Evolutionary conservation across 2,329 filamentous ascomycete genomes (phyloP), one percentile per base, ranked within the genome.

Genomic region (Hirsutella minnesotensis): DNA sequence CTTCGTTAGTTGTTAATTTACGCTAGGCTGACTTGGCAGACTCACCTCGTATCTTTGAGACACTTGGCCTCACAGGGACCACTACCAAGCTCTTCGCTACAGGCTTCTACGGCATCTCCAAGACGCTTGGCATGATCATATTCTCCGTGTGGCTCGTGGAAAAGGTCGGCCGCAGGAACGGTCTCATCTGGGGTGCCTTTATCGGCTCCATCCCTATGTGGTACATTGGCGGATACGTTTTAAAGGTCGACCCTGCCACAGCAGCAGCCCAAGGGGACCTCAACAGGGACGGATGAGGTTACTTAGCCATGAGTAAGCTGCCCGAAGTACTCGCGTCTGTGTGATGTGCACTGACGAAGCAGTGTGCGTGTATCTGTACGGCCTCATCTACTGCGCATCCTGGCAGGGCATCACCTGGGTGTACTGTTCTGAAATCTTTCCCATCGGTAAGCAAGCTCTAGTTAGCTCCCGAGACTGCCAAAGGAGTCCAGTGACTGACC

Each of bases 381-480:
- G 53, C 19, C 44, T 56, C 15, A 58, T 64, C 24, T 62, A 62
- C 22, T 64, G 61, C 38, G 61, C 61, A 7, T 63, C 63, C 1
- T 66, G 64, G 63, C 63, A 66, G 43, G 62, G 63, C 0, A 65
- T 64, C 40, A 66, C 63, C 0, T 66, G 63, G 63, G 65, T 67
- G 0, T 68, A 69, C 42, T 64, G 63, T 9, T 65, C 63, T 0
- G 68, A 72, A 48, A 70, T 72, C 42, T 71, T 70, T 59, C 68
- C 54, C 2, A 45, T 44, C 24, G 42, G 37, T 20, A 39, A 29
- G 27, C 27, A 29, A 29, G 27, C 27, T 29, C 27, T 29, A 29
- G 13, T 29, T n/a, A n/a, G 27, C 27, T 29, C 27, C 27, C 13
- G 27, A 29, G 27, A 29, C 27, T 29, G 27, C 27, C 27, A 29